Conservation (phyloP, 2,329 filamentous ascomycete genomes). For the Pezicula carpinea region DNA sequence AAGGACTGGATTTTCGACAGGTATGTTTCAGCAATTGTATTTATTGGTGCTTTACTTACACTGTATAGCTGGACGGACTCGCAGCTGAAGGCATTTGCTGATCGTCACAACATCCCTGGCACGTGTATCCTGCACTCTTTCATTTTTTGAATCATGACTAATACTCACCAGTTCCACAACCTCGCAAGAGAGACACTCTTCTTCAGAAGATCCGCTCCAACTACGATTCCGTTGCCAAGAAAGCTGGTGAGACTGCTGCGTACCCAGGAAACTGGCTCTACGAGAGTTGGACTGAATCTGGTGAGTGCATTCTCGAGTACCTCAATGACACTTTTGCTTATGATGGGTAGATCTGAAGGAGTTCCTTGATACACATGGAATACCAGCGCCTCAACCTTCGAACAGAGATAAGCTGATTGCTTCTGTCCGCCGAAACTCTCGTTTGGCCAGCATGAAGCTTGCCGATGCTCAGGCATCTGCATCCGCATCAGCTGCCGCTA, state of each 20-base stretch:
- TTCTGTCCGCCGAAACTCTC: slow-evolving; percentile 83
- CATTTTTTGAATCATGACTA: neutral
- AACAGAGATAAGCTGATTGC: slow-evolving; percentile 86
- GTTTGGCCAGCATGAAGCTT: slow-evolving; percentile 67
- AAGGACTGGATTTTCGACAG: slow-evolving; percentile 91
- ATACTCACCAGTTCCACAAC: slow-evolving; percentile 63
- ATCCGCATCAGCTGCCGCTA: slow-evolving; percentile 60
- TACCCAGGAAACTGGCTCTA: slow-evolving; percentile 98
- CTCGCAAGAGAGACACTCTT: slow-evolving; percentile 77
- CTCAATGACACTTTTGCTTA: slow-evolving; percentile 8
- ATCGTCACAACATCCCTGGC: slow-evolving; percentile 73
- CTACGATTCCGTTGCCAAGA: slow-evolving; percentile 75
- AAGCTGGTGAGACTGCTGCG: slow-evolving; percentile 67
- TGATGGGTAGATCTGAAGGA: slow-evolving; percentile 68
- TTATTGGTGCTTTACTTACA: slow-evolving; percentile 5
- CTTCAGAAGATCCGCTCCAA: slow-evolving; percentile 73
- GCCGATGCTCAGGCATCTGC: slow-evolving; percentile 56
- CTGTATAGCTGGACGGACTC: slow-evolving; percentile 53
- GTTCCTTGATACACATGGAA: slow-evolving; percentile 85
- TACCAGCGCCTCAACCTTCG: slow-evolving; percentile 78
- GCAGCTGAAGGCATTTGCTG: slow-evolving; percentile 87
- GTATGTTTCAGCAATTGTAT: slow-evolving; percentile 37
- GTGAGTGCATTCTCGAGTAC: slow-evolving; percentile 10
- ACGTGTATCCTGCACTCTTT: neutral
- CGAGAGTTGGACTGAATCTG: slow-evolving; percentile 77